A percentile compares a stretch with the other conserved stretches of the same genome.
Evolutionary conservation across 176 grass and related monocot genomes (phyloP).

Genomic region (Carex pumila): DNA sequence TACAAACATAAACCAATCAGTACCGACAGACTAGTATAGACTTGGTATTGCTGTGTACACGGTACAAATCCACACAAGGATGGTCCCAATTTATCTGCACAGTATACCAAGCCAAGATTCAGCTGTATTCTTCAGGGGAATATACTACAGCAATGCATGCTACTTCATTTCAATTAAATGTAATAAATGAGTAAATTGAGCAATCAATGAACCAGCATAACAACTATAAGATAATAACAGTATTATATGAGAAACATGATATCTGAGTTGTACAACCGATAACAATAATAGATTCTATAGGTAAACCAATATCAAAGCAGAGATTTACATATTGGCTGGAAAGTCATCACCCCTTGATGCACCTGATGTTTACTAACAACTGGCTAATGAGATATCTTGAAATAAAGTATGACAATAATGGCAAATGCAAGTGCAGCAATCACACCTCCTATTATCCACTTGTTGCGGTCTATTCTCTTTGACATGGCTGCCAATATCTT

Average conservation of each 20-base stretch:
- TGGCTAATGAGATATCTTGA: conserved; percentile 44
- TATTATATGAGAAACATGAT: background rate
- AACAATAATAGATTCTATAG: background rate
- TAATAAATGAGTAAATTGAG: background rate
- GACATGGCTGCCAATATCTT: conserved; percentile 77
- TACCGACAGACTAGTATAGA: background rate
- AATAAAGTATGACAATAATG: conserved; percentile 80
- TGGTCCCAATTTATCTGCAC: background rate
- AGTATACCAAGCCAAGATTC: background rate
- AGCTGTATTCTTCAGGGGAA: background rate
- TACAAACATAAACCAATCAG: background rate
- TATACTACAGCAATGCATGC: background rate
- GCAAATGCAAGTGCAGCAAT: conserved; percentile 54
- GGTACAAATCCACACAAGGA: background rate
- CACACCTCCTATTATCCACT: conserved; percentile 78
- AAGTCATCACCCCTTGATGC: background rate
- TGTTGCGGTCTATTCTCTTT: conserved; percentile 97
- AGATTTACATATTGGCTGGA: background rate
- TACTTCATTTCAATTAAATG: background rate
- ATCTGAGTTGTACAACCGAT: background rate
- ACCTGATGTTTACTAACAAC: background rate
- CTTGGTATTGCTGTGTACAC: background rate
- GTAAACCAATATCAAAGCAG: background rate
- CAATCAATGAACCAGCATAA: background rate
- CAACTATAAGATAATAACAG: background rate